Evolutionary conservation across 441 rosid genomes (phyloP).

Genomic region (Erodium moschatum): DNA sequence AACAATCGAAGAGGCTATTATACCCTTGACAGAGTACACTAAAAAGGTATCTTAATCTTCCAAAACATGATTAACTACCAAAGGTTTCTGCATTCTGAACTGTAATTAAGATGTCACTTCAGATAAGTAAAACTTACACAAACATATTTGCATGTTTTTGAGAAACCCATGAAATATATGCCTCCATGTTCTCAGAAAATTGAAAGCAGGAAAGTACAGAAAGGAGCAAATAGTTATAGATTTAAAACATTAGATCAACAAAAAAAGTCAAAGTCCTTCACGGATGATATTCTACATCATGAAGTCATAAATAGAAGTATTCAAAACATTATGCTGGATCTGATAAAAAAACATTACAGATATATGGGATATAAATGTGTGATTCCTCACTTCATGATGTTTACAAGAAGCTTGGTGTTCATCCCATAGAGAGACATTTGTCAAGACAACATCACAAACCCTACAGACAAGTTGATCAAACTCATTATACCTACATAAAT

Average conservation of each 20-base stretch:
- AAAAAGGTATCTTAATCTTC: too few species aligned
- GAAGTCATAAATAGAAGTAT: neutral
- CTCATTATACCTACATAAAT: conserved; percentile 60
- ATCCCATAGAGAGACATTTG: conserved; percentile 75
- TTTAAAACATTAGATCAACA: neutral
- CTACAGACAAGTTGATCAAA: conserved; percentile 78
- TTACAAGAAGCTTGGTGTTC: conserved; percentile 95
- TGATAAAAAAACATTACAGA: too few species aligned
- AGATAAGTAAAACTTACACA: neutral
- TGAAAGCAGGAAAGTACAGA: neutral
- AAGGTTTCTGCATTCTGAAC: neutral
- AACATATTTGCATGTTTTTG: neutral
- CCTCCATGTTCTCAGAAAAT: neutral
- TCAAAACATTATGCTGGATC: neutral
- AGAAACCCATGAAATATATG: neutral
- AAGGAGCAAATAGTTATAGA: neutral
- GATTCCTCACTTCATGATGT: conserved; percentile 56
- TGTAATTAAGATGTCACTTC: neutral
- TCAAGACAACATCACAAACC: conserved; percentile 69
- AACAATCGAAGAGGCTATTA: neutral
- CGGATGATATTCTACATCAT: neutral
- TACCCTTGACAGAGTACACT: neutral
- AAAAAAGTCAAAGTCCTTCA: neutral
- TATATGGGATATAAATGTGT: neutral
- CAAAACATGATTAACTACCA: neutral